Base-by-base conservation (phyloP, 2,329 filamentous ascomycete species). In the Sporothrix euskadiensis region DNA sequence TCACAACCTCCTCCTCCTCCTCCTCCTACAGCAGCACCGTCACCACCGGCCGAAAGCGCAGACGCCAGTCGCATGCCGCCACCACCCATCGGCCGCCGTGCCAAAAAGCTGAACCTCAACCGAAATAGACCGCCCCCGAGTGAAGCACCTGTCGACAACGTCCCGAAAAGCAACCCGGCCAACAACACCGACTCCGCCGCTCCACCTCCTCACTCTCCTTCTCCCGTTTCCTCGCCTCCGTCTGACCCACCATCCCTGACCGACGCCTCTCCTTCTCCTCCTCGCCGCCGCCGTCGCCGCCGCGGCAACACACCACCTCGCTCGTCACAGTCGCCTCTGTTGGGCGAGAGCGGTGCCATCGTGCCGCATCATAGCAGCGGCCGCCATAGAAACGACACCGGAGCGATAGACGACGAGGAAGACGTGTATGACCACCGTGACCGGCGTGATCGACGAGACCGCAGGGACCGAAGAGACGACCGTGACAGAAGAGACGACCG, bases 61-160 rank as follows among this genome's bases (percentile, higher is more conserved):
- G 61, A 30, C 6, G 39, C n/a, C 1, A 39, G 61, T 16, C 32
- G 19, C 32, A 66, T 65, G 59, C 61, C 70, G 10, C 70, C 70
- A 14, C 70, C 57, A 6, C 70, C 70, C 19, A 65, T 65, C 47
- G 70, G 70, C 44, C 57, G 59, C 30, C 70, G 49, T 3, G 47
- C 70, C 44, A 68, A 68, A 3, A 47, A 44, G 22, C 12, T 66
- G 10, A 47, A 66, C 12, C 44, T 66, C 44, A 52, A 68, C 44
- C 19, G 65, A 16, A 49, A 49, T 16, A 19, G 47, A 30, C 69
- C 39, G n/a, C 39, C 59, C 2, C 59, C 39, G 1, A 66, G 39
- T 7, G n/a, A 16, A 4, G 61, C 39, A 8, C 61, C 61, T 2
- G 19, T 32, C 35, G 12, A 32, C n/a, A 26, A 22, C 52, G 26